phyloP scores from a whole-genome alignment of 768 basidiomycete genomes.

The Nidula microcarpa region DNA sequence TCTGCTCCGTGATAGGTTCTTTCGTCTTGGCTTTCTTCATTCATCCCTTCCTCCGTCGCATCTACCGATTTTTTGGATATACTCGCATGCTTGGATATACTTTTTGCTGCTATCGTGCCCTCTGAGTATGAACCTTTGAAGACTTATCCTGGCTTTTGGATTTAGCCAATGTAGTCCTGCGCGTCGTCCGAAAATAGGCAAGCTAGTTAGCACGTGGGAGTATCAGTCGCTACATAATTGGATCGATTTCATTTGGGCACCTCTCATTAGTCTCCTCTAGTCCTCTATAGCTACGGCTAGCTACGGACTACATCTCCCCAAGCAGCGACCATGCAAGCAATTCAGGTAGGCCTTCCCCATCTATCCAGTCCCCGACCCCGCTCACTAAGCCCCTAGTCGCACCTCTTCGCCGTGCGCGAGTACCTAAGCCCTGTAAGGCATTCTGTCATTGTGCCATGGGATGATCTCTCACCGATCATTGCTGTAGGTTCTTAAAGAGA shows the following conservation, averaged over 20 bases:
- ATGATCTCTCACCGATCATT: constrained; percentile 25
- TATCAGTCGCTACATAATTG: too few species aligned
- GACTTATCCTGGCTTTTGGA: too few species aligned
- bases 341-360: constrained; percentile 27
- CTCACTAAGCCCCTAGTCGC: constrained; percentile 51
- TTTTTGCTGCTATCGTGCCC: too few species aligned
- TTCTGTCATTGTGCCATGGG: constrained; percentile 4
- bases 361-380: constrained; percentile 5
- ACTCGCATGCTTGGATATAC: too few species aligned
- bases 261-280: constrained; percentile 7
- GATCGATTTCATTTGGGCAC: constrained; percentile 22
- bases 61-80: too few species aligned
- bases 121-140: too few species aligned
- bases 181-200: too few species aligned
- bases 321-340: constrained; percentile 29
- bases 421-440: constrained; percentile 81
- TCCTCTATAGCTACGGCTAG: too few species aligned
- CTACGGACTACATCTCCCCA: too few species aligned
- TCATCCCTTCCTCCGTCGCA: neutral
- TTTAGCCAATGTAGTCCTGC: too few species aligned
- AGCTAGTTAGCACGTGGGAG: too few species aligned
- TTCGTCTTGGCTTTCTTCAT: neutral
- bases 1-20: neutral
- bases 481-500: constrained; percentile 87
- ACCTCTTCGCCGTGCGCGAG: constrained; percentile 91